Evolutionary conservation across 2,329 filamentous ascomycete species (phyloP), one percentile per base, ranked within the genome.

Genomic region (Cadophora gregata): DNA sequence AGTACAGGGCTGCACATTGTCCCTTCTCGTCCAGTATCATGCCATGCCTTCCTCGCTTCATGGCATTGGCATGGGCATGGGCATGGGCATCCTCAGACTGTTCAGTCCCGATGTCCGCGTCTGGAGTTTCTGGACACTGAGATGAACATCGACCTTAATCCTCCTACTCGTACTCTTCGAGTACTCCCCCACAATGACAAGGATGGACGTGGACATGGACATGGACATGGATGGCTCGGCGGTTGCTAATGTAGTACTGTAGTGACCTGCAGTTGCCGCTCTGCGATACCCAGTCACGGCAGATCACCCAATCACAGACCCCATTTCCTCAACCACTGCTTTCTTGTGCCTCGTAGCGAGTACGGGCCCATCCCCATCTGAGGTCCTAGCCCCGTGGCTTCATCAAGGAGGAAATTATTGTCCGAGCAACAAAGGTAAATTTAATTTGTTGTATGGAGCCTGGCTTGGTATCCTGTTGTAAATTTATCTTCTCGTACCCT

Each of bases 291-390:
- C n/a, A n/a, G n/a, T 47, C 25, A 63, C 8, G 38, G 38, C 31
- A 12, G 38, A 45, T 27, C 50, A 50, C 24, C 68, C 65, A 69
- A 69, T 69, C 50, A 66, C 16, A 62, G 5, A 8, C 8, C 24
- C 31, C 50, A 25, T 51, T 62, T 51, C 50, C 9, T 19, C 51
- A 47, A 47, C 42, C 42, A 47, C 42, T 47, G 29, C 47, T 53
- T 7, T 51, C 31, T 58, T 38, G 53, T 38, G 19, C 33, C 53
- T 31, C 19, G 27, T n/a, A 19, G 25, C 31, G 21, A 36, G 51
- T 33, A 48, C 45, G 45, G 61, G 27, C 16, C 24, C 48, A 47
- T 59, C 56, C 33, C 36, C 33, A 59, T 45, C 21, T 27, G 16
- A 45, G 21, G 31, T 42, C 38, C 47, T 45, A 47, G 38, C 24